A percentile compares a stretch with the other conserved stretches of the same genome.
These are phyloP conservation scores for Boletellus ananas DNA, from an alignment of 768 basidiomycete species.

Conservation along the genomic window DNA sequence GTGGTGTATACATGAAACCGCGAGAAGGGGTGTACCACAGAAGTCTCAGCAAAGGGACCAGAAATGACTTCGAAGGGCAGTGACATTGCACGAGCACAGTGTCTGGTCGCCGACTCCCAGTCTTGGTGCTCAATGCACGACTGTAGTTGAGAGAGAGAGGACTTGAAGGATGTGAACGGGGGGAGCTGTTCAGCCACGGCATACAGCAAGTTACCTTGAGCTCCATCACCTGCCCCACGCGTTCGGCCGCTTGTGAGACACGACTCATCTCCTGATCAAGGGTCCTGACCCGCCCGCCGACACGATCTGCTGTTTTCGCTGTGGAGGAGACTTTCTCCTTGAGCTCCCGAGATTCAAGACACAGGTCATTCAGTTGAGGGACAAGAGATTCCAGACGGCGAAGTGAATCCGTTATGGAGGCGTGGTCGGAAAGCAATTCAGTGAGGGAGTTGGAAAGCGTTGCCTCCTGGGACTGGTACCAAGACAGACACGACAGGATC, in stretches of 20 bases:
- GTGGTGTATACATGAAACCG: background rate
- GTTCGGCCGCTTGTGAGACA: constrained; percentile 85
- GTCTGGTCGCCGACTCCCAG: constrained; percentile 93
- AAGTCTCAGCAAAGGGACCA: constrained; percentile 80
- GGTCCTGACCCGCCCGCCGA: constrained; percentile 85
- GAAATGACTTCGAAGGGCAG: constrained; percentile 73
- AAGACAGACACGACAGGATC: constrained; percentile 70
- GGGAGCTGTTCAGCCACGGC: constrained; percentile 20
- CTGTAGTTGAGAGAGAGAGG: constrained; percentile 56
- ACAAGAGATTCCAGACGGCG: constrained; percentile 55
- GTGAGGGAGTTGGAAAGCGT: constrained; percentile 72
- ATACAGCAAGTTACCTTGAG: constrained; percentile 61
- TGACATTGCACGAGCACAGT: constrained; percentile 88
- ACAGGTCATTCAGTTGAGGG: constrained; percentile 61
- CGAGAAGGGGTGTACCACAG: constrained; percentile 61
- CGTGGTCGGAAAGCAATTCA: constrained; percentile 61
- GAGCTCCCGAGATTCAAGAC: constrained; percentile 53
- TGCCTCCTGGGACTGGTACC: constrained; percentile 72
- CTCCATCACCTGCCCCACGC: constrained; percentile 91
- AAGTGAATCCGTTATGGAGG: constrained; percentile 62
- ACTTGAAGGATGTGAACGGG: constrained; percentile 40
- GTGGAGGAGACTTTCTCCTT: constrained; percentile 62
- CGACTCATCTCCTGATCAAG: constrained; percentile 93
- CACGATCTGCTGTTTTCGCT: constrained; percentile 76
- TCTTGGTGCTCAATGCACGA: constrained; percentile 73